Base-by-base conservation (phyloP, 306 rosid species). In the Castanea sativa region DNA sequence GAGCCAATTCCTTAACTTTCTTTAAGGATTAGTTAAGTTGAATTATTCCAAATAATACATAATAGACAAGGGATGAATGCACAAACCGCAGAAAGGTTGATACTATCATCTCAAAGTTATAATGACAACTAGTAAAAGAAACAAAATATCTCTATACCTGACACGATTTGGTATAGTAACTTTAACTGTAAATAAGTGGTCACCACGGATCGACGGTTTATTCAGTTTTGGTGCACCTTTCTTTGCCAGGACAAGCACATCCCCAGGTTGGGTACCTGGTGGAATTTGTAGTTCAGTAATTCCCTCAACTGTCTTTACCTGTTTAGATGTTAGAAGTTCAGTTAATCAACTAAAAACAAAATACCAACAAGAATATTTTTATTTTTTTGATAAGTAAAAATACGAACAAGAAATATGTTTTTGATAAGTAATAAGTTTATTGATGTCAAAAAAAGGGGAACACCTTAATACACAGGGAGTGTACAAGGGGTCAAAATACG, bases 231-330 rank as follows among this genome's bases (percentile, higher is more conserved):
- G 99, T 16, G 79, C 94, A 76, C 99, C 99, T 84, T 93, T 95
- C 82, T 91, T 93, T 8, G 99, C 87, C 83, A 95, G 87, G 52
- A 91, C 90, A 38, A 93, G 91, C 67, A 89, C 84, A 85, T 95
- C 94, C 41, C 97, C 98, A 19, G 96, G 96, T 88, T 93, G 99
- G 69, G 96, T 95, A 69, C 99, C 99, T 5, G 97, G 82, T 56
- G 99, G 94, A 69, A 95, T 88, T 83, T 90, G 96, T 60, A 93
- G 87, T 71, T 89, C 94, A 56, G 94, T 75, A 77, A 64, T 67
- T 51, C 93, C 99, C 88, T 95, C 98, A 69, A 92, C 96, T 19
- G 99, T 91, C 83, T 90, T 89, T n/a, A 92, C 98, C 98, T 92
- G 83, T 67, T 85, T 73, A 72, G 64, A 75, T 18, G 81, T 83